Base-by-base conservation (phyloP, 805 yeast species). In the Metschnikowia chrysomelidarum region DNA sequence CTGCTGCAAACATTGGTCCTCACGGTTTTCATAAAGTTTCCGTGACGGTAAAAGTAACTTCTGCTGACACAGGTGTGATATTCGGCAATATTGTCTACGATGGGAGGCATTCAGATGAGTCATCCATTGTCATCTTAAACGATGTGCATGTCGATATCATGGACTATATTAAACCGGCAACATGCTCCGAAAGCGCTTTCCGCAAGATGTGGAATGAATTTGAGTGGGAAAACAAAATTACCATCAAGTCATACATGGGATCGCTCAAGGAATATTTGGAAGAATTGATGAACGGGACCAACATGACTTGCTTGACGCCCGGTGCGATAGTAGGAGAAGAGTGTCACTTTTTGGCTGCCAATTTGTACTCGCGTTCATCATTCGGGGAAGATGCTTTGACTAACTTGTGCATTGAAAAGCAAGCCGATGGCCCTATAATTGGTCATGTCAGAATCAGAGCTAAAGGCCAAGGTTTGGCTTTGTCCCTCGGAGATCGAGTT, bases 171-270 rank as follows among this genome's bases (percentile, higher is more conserved):
- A 87, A 87, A 59, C 97, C 98, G 14, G 93, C 95, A n/a, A 74
- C 76, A 16, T 86, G 95, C 60, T 69, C 88, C 11, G 98, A 91
- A 64, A 78, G 80, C 28, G 83, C 78, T 49, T 93, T 93, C 84
- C 84, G 98, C 56, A 76, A 80, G 53, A 91, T 89, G 98, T 93
- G 99, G 99, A 87, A 88, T 59, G 97, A 89, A 60, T 93, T 94
- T 58, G 99, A 93, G 67, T 93, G 98, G 98, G 98, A 93, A 64
- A 93, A 93, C 70, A 93, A 93, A 70, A 89, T 93, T 50, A 85
- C 89, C 41, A 85, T 93, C 57, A 80, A 82, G 49, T 78, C 94
- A 2, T 73, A 71, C 35, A 69, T 81, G 45, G 60, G 74, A 20
- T 65, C 86, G 2, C 73, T 94, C 54, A 80, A 82, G 55, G 85